Conservation (phyloP, 257 asterid genomes). For the Verbena officinalis region DNA sequence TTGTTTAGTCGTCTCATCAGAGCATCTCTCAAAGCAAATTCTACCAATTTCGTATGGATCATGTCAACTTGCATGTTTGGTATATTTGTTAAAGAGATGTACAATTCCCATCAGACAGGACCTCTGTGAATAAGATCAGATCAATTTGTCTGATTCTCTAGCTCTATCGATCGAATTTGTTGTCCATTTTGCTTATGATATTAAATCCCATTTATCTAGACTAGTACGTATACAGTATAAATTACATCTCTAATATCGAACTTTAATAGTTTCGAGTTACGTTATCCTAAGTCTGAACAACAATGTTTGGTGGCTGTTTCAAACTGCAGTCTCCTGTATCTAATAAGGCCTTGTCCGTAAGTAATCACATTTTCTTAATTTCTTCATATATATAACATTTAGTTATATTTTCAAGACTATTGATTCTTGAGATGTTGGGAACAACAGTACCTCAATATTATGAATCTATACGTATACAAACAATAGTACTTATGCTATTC, state of each 20-base stretch:
- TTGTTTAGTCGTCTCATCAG: too few relatives aligned
- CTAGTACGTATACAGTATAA: not conserved
- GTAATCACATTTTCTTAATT: constrained; percentile 11
- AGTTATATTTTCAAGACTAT: too few relatives aligned
- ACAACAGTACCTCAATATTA: too few relatives aligned
- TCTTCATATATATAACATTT: not conserved
- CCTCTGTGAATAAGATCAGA: too few relatives aligned
- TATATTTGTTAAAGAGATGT: constrained; percentile 10
- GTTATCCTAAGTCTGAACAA: constrained; percentile 8
- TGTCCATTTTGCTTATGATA: constrained; percentile 6
- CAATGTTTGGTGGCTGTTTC: constrained; percentile 53
- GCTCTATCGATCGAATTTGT: constrained; percentile 9
- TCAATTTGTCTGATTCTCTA: constrained; percentile 23
- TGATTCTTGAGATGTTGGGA: too few relatives aligned
- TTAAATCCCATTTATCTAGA: constrained; percentile 22
- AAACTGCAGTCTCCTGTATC: constrained; percentile 35
- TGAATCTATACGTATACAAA: too few relatives aligned
- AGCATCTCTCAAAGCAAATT: not conserved
- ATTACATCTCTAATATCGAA: not conserved
- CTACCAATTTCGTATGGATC: constrained; percentile 21
- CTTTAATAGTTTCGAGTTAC: not conserved
- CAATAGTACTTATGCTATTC: too few relatives aligned
- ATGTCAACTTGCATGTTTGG: constrained; percentile 3
- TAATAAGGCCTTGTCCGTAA: constrained; percentile 46
- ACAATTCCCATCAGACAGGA: constrained; percentile 14